phyloP scores from a whole-genome alignment of 345 rosid species.

The Sapria himalayana region DNA sequence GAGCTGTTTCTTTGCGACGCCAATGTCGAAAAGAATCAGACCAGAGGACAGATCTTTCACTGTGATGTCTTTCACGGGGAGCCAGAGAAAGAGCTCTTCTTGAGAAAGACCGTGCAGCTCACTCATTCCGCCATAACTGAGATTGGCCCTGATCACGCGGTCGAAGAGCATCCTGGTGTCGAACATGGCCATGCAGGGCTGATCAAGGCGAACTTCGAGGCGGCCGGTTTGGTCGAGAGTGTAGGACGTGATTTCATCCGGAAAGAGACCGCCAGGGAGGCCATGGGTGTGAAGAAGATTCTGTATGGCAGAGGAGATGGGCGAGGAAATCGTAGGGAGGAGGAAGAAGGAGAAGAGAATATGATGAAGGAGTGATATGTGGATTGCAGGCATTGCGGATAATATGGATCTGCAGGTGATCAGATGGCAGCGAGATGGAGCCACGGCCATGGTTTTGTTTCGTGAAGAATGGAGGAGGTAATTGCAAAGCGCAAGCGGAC shows the following conservation, averaged over 20 bases:
- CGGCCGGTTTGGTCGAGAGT: slow-evolving; percentile 25
- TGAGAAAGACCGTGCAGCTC: slow-evolving; percentile 61
- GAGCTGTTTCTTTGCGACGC: slow-evolving; percentile 60
- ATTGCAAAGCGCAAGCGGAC: too few species aligned
- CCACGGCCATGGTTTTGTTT: slow-evolving; percentile 21
- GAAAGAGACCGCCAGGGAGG: slow-evolving; percentile 69
- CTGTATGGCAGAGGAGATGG: slow-evolving; percentile 22
- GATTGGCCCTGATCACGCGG: slow-evolving; percentile 49
- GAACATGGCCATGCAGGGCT: slow-evolving; percentile 56
- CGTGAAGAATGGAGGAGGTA: too few species aligned
- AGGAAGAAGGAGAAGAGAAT: slow-evolving; percentile 9
- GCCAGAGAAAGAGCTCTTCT: slow-evolving; percentile 75
- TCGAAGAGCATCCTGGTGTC: slow-evolving; percentile 55
- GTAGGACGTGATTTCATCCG: slow-evolving; percentile 38
- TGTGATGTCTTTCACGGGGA: slow-evolving; percentile 57
- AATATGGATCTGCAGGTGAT: too few species aligned
- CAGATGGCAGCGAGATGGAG: background rate
- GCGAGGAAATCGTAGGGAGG: slow-evolving; percentile 8
- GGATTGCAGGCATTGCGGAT: slow-evolving; percentile 14
- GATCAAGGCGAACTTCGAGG: slow-evolving; percentile 39
- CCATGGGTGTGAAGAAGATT: slow-evolving; percentile 53
- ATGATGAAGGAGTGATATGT: slow-evolving; percentile 9
- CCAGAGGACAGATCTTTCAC: slow-evolving; percentile 73
- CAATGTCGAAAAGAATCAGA: slow-evolving; percentile 59
- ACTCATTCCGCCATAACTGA: slow-evolving; percentile 63